Conservation (phyloP, 306 rosid species). For the Citrullus colocynthis region DNA sequence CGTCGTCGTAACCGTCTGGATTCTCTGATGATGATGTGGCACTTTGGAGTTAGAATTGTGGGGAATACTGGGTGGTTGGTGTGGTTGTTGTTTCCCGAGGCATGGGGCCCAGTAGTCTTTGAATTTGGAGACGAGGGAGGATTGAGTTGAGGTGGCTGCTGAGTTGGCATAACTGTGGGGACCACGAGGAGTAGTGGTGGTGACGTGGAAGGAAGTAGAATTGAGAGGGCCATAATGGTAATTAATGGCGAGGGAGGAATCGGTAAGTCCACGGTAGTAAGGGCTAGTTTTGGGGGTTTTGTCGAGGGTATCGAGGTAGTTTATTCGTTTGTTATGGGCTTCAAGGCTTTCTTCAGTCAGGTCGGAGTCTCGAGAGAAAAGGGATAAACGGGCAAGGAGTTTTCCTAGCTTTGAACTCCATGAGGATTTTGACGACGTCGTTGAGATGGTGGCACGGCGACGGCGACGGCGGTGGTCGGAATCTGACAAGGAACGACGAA, state of each 20-base stretch:
- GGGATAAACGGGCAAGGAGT: neutral
- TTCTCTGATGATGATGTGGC: neutral
- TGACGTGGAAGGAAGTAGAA: neutral
- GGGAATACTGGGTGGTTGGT: too few relatives aligned
- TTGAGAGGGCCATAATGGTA: neutral
- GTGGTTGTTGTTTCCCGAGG: neutral
- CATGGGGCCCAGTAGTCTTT: constrained; percentile 11
- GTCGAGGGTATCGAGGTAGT: neutral
- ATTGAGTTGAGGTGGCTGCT: neutral
- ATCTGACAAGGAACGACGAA: neutral
- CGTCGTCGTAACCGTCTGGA: neutral
- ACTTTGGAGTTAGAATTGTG: too few relatives aligned
- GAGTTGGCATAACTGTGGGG: neutral
- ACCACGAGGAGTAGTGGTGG: too few relatives aligned
- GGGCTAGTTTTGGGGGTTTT: constrained; percentile 10
- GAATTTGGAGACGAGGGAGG: constrained; percentile 12
- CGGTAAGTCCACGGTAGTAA: constrained; percentile 15
- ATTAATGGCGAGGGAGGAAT: neutral
- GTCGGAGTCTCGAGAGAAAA: neutral
- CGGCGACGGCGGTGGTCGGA: neutral
- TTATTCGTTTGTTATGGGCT: neutral
- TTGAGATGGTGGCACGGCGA: neutral
- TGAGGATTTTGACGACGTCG: neutral
- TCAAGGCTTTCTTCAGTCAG: constrained; percentile 3
- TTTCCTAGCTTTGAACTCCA: neutral